Evolutionary conservation across 306 rosid genomes (phyloP).

Genomic region (Gastrolobium bilobum): DNA sequence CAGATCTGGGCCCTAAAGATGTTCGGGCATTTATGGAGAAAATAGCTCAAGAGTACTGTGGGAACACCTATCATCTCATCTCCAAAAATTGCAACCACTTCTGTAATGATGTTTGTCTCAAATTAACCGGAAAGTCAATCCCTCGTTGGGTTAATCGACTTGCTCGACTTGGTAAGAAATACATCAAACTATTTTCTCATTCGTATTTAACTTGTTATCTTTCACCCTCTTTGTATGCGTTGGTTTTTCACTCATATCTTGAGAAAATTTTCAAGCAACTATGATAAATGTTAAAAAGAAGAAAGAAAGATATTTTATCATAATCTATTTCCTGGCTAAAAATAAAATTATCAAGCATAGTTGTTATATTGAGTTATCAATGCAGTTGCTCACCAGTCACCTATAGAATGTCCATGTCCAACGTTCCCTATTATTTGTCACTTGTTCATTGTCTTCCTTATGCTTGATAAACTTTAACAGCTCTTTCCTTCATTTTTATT

Average conservation of each 20-base stretch:
- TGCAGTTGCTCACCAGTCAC: background rate
- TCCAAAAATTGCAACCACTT: conserved; percentile 96
- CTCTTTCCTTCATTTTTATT: background rate
- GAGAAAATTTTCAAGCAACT: background rate
- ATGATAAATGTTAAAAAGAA: background rate
- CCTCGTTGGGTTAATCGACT: conserved; percentile 99
- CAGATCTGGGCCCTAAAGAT: conserved; percentile 75
- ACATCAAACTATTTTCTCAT: background rate
- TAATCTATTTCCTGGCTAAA: background rate
- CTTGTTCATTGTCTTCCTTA: too few relatives aligned
- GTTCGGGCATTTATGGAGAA: conserved; percentile 81
- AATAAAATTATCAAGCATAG: background rate
- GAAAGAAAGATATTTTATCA: background rate
- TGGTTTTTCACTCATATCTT: background rate
- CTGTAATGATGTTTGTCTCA: conserved; percentile 77
- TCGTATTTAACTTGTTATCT: background rate
- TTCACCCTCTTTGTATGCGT: background rate
- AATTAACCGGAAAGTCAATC: conserved; percentile 72
- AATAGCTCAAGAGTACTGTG: conserved; percentile 78
- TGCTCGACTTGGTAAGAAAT: conserved; percentile 84
- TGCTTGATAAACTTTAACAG: background rate
- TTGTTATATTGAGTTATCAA: conserved; percentile 7
- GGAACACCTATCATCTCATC: conserved; percentile 88
- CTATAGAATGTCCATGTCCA: too few relatives aligned
- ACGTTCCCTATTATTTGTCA: too few relatives aligned